Evolutionary conservation across 352 stramenopile genomes (phyloP), one percentile per base, ranked within the genome.

Genomic region (Saprolegnia diclina): DNA sequence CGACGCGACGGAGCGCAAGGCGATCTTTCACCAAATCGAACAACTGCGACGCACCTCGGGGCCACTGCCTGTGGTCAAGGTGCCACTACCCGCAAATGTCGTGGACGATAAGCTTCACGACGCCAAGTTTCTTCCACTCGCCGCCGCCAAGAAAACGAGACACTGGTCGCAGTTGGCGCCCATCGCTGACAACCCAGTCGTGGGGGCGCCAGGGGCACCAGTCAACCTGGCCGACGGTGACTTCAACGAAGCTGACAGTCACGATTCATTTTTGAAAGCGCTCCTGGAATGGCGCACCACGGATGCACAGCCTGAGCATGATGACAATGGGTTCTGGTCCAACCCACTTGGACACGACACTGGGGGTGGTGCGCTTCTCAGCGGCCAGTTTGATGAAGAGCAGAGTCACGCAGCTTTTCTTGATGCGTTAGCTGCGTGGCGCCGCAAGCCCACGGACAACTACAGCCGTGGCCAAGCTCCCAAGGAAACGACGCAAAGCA

Each of bases 131-230:
- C 72, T 73, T 1, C 73, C 77, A 16, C 38, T 18, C 4, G 29
- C 29, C 29, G 10, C 14, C 35, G 11, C 45, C 26, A 65, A 57
- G 1, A 56, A 56, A 9, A 4, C 44, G 46, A 68, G 80, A 0
- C 85, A 93, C 52, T 93, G 85, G 85, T 91, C 85, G n/a, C 82
- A 91, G 5, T 29, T 90, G 19, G 70, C 79, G 35, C 85, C 83
- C 9, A 61, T 92, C 19, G 67, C 74, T 0, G 81, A 91, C 24
- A 75, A 74, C 11, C 63, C 48, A 9, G 46, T 74, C 26, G 48
- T 50, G 5, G 37, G 32, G 19, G 50, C 32, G 1, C 67, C 74
- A 44, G 71, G 62, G n/a, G 71, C 76, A 0, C 76, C 83, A 2
- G 78, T 90, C 7, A 94, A 94, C 73, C 69, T 92, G 22, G 83